phyloP scores from a whole-genome alignment of 306 rosid species.

The Cicer judaicum region DNA sequence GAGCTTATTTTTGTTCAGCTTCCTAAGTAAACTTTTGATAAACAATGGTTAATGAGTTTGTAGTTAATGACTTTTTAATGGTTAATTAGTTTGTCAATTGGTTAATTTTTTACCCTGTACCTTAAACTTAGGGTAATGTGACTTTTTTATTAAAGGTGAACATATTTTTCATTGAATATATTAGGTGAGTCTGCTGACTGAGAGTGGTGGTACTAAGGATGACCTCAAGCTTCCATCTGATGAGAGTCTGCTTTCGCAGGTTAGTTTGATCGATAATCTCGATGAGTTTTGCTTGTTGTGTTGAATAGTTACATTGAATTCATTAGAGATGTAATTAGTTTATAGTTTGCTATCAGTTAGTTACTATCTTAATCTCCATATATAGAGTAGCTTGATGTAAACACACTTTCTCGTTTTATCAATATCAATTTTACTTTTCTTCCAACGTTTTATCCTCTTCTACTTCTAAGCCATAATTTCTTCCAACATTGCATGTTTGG shows the following conservation, averaged over 20 bases:
- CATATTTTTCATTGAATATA: constrained; percentile 28
- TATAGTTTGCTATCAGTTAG: not conserved
- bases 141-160: not conserved
- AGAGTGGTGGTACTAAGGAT: constrained; percentile 90
- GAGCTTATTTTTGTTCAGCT: not conserved
- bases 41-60: not conserved
- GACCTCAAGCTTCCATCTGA: constrained; percentile 96
- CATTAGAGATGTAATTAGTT: not conserved
- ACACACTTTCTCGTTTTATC: not conserved
- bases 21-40: not conserved
- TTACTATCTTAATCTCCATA: not conserved
- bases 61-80: constrained; percentile 6
- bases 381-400: not conserved
- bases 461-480: not conserved
- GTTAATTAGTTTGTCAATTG: constrained; percentile 15
- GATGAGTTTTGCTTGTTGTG: constrained; percentile 15
- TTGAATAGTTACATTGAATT: not conserved
- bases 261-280: constrained; percentile 37
- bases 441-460: not conserved
- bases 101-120: constrained; percentile 8
- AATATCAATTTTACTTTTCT: not conserved
- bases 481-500: not conserved
- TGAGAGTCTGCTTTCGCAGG: constrained; percentile 86
- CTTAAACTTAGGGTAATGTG: not conserved
- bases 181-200: constrained; percentile 96